phyloP scores from a whole-genome alignment of 176 grass and related monocot species.

The Bolboschoenus planiculmis region DNA sequence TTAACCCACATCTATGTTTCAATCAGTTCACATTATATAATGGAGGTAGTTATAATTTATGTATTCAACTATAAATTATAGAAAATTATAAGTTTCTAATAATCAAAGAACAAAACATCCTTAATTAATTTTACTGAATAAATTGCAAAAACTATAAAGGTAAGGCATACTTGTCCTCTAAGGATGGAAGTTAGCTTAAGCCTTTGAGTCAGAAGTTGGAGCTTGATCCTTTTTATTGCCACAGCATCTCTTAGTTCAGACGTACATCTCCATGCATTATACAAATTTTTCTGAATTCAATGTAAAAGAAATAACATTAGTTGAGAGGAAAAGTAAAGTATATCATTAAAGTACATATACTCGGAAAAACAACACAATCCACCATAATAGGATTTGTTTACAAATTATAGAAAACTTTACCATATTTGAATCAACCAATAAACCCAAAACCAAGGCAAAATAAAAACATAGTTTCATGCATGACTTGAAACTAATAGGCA shows the following conservation, averaged over 20 bases:
- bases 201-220: slow-evolving; percentile 77
- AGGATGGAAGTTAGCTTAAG: slow-evolving; percentile 77
- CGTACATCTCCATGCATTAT: slow-evolving; percentile 74
- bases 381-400: not conserved
- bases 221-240: slow-evolving; percentile 55
- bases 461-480: not conserved
- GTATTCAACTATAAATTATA: not conserved
- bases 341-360: not conserved
- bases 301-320: slow-evolving; percentile 15
- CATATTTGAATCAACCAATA: not conserved
- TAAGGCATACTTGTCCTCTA: slow-evolving; percentile 54
- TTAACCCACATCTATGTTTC: not conserved
- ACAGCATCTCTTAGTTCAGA: slow-evolving; percentile 76
- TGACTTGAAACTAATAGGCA: not conserved
- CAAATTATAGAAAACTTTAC: not conserved
- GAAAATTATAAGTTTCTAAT: not conserved
- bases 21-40: not conserved
- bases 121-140: not conserved
- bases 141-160: not conserved
- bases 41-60: not conserved
- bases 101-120: not conserved
- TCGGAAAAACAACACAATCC: not conserved
- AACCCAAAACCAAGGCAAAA: not conserved
- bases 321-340: not conserved
- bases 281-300: slow-evolving; percentile 66